Evolutionary conservation across 306 rosid species (phyloP).

Genomic region (Castanea sativa): DNA sequence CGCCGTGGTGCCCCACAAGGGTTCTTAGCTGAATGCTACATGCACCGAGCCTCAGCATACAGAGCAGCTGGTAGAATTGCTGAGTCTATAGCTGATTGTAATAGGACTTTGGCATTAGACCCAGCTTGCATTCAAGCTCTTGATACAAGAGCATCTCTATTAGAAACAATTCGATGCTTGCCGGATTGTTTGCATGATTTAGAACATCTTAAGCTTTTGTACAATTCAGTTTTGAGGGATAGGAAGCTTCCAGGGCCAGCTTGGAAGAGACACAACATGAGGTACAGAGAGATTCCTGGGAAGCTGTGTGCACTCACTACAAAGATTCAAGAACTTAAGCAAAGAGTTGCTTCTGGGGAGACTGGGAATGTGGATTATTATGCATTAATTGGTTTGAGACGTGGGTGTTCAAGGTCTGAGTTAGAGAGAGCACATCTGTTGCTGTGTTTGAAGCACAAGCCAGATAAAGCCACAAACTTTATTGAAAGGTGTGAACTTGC

Average conservation of each 20-base stretch:
- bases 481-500: slow-evolving; percentile 79
- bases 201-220: slow-evolving; percentile 82
- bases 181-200: slow-evolving; percentile 88
- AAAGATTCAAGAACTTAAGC: slow-evolving; percentile 66
- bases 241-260: slow-evolving; percentile 86
- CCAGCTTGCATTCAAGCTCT: slow-evolving; percentile 84
- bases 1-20: slow-evolving; percentile 91
- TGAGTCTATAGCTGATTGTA: slow-evolving; percentile 86
- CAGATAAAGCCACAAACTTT: slow-evolving; percentile 67
- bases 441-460: slow-evolving; percentile 75
- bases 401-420: slow-evolving; percentile 89
- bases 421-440: slow-evolving; percentile 76
- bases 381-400: slow-evolving; percentile 70
- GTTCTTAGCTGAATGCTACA: slow-evolving; percentile 83
- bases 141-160: slow-evolving; percentile 75
- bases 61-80: slow-evolving; percentile 72
- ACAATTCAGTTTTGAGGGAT: slow-evolving; percentile 79
- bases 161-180: slow-evolving; percentile 74
- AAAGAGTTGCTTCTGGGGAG: slow-evolving; percentile 69
- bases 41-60: slow-evolving; percentile 73
- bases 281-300: slow-evolving; percentile 85
- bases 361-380: slow-evolving; percentile 70
- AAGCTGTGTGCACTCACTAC: slow-evolving; percentile 63
- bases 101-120: slow-evolving; percentile 74
- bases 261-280: slow-evolving; percentile 80